Conservation (phyloP, 495 filamentous ascomycete genomes). For the Penicillium salamii region DNA sequence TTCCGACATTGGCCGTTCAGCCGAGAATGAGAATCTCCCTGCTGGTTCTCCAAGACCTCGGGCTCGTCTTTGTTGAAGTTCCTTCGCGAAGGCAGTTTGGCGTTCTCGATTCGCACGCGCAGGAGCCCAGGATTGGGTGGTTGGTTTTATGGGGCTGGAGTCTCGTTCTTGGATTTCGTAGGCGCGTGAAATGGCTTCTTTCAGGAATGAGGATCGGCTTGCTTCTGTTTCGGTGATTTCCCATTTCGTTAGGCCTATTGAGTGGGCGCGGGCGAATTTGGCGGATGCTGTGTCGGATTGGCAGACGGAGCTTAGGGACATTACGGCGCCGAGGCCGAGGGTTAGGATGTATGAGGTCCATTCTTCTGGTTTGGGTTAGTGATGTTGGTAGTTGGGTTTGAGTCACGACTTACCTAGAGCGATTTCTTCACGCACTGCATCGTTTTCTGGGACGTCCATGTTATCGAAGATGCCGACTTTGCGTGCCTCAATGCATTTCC, state of each 20-base stretch:
- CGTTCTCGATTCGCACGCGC: slow-evolving; percentile 30
- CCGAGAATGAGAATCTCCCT: slow-evolving; percentile 28
- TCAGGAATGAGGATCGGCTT: slow-evolving; percentile 59
- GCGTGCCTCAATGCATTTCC: slow-evolving; percentile 53
- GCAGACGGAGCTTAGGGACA: slow-evolving; percentile 50
- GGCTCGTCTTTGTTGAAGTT: slow-evolving; percentile 16
- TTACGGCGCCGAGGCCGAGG: slow-evolving; percentile 54
- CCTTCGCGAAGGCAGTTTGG: slow-evolving; percentile 34
- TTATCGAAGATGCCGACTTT: slow-evolving; percentile 55
- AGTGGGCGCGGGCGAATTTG: slow-evolving; percentile 51
- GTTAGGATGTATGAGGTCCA: slow-evolving; percentile 62
- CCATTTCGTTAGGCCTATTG: slow-evolving; percentile 58
- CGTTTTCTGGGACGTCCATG: slow-evolving; percentile 41
- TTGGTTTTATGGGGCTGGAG: slow-evolving; percentile 5
- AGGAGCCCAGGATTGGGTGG: slow-evolving; percentile 3
- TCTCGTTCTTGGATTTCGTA: slow-evolving; percentile 51
- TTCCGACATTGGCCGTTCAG: slow-evolving; percentile 47
- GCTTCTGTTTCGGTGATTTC: slow-evolving; percentile 39
- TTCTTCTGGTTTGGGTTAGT: slow-evolving; percentile 53
- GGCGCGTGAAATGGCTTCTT: slow-evolving; percentile 57
- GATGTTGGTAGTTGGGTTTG: not conserved
- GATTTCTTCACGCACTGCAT: slow-evolving; percentile 52
- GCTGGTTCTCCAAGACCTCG: slow-evolving; percentile 22
- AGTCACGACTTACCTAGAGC: slow-evolving; percentile 46
- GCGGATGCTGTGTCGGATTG: slow-evolving; percentile 41